phyloP scores from a whole-genome alignment of 2,329 filamentous ascomycete genomes.

The Teratosphaeriaceae sp. region DNA sequence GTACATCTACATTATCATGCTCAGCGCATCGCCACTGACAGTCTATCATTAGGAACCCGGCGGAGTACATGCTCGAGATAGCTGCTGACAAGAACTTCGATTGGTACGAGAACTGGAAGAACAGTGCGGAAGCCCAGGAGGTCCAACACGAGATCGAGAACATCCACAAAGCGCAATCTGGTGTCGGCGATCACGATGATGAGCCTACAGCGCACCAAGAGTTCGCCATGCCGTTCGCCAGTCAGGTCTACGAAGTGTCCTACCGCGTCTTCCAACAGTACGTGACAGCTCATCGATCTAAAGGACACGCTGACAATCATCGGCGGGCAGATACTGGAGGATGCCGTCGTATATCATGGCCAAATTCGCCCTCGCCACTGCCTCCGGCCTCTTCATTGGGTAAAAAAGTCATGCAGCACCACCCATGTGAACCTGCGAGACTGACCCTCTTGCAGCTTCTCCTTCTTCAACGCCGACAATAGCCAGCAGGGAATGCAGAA shows the following conservation, averaged over 20 bases:
- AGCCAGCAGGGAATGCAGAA: constrained; percentile 39
- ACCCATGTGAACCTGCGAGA: no score
- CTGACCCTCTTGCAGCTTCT: constrained; percentile 28
- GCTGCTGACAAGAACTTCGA: constrained; percentile 33
- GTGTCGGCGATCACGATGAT: constrained; percentile 23
- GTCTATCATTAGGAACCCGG: constrained; percentile 52
- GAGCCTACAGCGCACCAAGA: constrained; percentile 33
- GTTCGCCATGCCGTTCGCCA: constrained; percentile 37
- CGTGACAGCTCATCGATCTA: neutral
- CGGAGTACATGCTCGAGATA: constrained; percentile 64
- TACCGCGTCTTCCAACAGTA: constrained; percentile 39
- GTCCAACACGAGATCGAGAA: constrained; percentile 35
- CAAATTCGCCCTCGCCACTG: constrained; percentile 51
- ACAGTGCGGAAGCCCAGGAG: constrained; percentile 21
- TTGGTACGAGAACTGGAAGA: constrained; percentile 37
- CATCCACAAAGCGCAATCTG: constrained; percentile 31
- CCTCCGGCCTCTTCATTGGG: constrained; percentile 42
- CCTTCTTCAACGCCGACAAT: constrained; percentile 34
- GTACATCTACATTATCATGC: constrained; percentile 31
- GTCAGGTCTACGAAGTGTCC: constrained; percentile 32
- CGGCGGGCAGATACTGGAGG: constrained; percentile 32
- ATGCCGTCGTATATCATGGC: constrained; percentile 46
- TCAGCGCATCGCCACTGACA: constrained; percentile 31
- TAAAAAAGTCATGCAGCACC: no score
- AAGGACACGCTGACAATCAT: neutral